Percentiles rank a stretch among this genome's conserved stretches.
Evolutionary conservation across 805 yeast genomes (phyloP).

Genomic region (Zygoascus tannicola): DNA sequence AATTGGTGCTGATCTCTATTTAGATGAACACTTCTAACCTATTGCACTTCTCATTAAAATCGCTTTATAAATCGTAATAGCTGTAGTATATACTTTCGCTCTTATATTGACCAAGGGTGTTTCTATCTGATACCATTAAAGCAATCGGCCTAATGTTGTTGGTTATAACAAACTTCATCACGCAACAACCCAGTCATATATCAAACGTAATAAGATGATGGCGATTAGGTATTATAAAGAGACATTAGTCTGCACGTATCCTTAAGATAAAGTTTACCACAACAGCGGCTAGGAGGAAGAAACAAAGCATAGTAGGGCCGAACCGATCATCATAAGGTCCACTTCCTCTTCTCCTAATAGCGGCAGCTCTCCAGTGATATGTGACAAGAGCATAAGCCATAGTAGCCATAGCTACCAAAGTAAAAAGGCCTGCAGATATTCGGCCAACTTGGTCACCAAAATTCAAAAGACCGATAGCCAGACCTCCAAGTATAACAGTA

Average conservation of each 20-base stretch:
- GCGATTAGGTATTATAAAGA: no score
- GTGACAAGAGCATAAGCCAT: constrained; percentile 94
- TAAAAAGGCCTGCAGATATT: constrained; percentile 87
- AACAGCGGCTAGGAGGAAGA: constrained; percentile 87
- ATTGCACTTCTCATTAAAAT: no score
- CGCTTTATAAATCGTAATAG: no score
- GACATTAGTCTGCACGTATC: constrained; percentile 33
- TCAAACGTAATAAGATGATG: no score
- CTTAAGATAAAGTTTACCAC: constrained; percentile 86
- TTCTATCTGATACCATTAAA: no score
- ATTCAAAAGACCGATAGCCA: constrained; percentile 91
- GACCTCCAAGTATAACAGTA: constrained; percentile 95
- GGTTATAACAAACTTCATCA: no score
- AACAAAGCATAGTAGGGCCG: constrained; percentile 96
- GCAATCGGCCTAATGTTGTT: no score
- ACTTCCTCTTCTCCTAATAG: constrained; percentile 92
- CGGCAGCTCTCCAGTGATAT: constrained; percentile 99
- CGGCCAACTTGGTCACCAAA: constrained; percentile 94
- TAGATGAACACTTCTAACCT: no score
- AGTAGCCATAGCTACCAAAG: constrained; percentile 94
- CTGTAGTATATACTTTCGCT: no score
- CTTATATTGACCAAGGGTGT: no score
- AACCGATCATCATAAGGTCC: constrained; percentile 99
- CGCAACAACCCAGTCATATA: no score
- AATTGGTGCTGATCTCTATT: no score